phyloP scores from a whole-genome alignment of 768 basidiomycete genomes.

The Rhizopogon vulgaris region DNA sequence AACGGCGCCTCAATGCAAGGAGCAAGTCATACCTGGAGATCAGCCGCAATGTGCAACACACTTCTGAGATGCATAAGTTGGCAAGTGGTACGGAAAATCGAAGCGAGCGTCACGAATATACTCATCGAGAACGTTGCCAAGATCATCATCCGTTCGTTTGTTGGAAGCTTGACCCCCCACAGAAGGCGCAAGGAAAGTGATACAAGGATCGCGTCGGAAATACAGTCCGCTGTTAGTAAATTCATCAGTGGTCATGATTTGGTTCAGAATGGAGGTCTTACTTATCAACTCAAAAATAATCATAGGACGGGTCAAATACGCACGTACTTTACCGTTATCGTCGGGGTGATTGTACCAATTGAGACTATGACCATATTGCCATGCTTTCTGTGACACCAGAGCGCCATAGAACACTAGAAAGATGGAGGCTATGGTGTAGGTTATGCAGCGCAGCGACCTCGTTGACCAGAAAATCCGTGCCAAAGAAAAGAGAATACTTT shows the following conservation, averaged over 20 bases:
- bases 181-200: constrained; percentile 40
- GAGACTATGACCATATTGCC: not conserved
- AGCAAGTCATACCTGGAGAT: constrained; percentile 34
- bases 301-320: not conserved
- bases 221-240: constrained; percentile 33
- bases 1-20: not conserved
- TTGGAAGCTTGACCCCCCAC: constrained; percentile 33
- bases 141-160: constrained; percentile 35
- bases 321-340: not conserved
- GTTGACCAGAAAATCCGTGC: constrained; percentile 10
- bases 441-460: constrained; percentile 4
- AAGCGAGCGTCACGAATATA: constrained; percentile 40
- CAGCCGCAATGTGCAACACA: constrained; percentile 20
- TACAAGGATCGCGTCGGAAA: constrained; percentile 42
- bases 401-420: constrained; percentile 8
- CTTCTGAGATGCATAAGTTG: constrained; percentile 27
- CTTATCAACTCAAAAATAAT: constrained; percentile 5
- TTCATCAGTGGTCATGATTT: not conserved
- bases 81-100: constrained; percentile 35
- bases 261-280: not conserved
- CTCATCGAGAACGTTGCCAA: constrained; percentile 46
- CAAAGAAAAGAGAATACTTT: constrained; percentile 15
- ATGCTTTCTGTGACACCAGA: not conserved
- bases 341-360: not conserved
- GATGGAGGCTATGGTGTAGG: constrained; percentile 2